These are phyloP conservation scores for Gomphus sp. DNA, from an alignment of 1,284 basidiomycete genomes.

Conservation along the genomic window DNA sequence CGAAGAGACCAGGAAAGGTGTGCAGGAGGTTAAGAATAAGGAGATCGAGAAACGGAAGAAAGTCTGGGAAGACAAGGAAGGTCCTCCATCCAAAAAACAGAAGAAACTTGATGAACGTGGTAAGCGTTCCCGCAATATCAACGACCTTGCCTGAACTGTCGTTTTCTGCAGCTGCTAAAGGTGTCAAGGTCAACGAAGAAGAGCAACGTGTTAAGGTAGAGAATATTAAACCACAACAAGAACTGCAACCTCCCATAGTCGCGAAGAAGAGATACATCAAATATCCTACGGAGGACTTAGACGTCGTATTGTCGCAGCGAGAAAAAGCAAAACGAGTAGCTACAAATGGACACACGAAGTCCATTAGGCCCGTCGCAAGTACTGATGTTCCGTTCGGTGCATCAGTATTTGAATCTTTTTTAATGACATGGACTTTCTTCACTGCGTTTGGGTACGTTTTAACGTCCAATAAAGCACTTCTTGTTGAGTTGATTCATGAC, in stretches of 20 bases:
- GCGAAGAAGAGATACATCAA: constrained; percentile 88
- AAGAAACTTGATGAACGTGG: constrained; percentile 76
- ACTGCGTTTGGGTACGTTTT: constrained; percentile 77
- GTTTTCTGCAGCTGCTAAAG: constrained; percentile 15
- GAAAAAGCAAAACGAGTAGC: constrained; percentile 72
- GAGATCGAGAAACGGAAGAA: constrained; percentile 88
- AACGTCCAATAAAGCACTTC: not conserved
- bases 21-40: constrained; percentile 73
- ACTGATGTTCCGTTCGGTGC: constrained; percentile 69
- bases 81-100: constrained; percentile 68
- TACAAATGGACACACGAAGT: constrained; percentile 25
- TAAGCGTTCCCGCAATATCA: constrained; percentile 20
- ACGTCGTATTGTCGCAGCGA: constrained; percentile 66
- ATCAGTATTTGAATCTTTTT: constrained; percentile 73
- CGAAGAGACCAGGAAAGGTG: constrained; percentile 71
- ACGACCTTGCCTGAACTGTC: constrained; percentile 22
- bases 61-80: constrained; percentile 71
- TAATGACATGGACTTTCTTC: constrained; percentile 90
- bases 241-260: constrained; percentile 40
- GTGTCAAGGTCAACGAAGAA: constrained; percentile 30
- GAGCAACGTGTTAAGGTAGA: constrained; percentile 39
- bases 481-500: not conserved
- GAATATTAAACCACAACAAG: constrained; percentile 53
- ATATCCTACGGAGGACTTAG: constrained; percentile 77
- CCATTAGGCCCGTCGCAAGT: constrained; percentile 55